Evolutionary conservation across 352 stramenopile genomes (phyloP).

Genomic region (Phytophthora pluvialis): DNA sequence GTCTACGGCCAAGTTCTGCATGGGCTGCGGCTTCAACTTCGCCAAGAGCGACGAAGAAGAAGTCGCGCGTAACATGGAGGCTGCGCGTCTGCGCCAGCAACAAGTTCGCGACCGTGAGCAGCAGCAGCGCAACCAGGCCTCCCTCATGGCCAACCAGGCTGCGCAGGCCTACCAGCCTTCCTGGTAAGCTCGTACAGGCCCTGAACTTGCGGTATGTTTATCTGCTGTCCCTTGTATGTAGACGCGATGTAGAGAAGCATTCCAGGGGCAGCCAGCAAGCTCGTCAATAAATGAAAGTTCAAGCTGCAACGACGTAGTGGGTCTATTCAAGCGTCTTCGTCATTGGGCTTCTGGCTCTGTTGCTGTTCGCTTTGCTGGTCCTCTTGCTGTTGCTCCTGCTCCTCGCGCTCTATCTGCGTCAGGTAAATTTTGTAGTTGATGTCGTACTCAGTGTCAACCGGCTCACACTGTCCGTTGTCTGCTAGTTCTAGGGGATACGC

Average conservation of each 20-base stretch:
- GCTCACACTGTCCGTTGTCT: constrained; percentile 19
- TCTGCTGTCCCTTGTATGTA: constrained; percentile 16
- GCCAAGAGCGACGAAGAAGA: constrained; percentile 77
- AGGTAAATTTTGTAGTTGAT: constrained; percentile 80
- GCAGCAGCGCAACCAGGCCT: constrained; percentile 72
- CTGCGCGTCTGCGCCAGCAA: constrained; percentile 58
- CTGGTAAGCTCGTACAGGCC: constrained; percentile 26
- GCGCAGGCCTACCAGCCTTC: constrained; percentile 47
- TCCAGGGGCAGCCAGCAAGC: constrained; percentile 9
- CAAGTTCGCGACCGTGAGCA: constrained; percentile 57
- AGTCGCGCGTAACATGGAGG: constrained; percentile 76
- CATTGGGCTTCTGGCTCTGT: constrained; percentile 3
- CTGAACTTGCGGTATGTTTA: constrained; percentile 1
- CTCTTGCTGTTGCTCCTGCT: constrained; percentile 22
- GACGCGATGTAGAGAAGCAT: constrained; percentile 29
- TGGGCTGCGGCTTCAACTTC: constrained; percentile 84
- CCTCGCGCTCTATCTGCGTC: constrained; percentile 51
- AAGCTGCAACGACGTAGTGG: constrained; percentile 2
- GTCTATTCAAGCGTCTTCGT: constrained; percentile 14
- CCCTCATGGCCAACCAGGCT: constrained; percentile 71
- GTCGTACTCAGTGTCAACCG: constrained; percentile 64
- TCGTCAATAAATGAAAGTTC: constrained; percentile 13
- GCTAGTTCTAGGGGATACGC: constrained; percentile 12
- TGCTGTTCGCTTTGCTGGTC: constrained; percentile 9
- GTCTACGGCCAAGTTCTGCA: constrained; percentile 79